phyloP scores from a whole-genome alignment of 306 rosid species.

The Prosopis cineraria region DNA sequence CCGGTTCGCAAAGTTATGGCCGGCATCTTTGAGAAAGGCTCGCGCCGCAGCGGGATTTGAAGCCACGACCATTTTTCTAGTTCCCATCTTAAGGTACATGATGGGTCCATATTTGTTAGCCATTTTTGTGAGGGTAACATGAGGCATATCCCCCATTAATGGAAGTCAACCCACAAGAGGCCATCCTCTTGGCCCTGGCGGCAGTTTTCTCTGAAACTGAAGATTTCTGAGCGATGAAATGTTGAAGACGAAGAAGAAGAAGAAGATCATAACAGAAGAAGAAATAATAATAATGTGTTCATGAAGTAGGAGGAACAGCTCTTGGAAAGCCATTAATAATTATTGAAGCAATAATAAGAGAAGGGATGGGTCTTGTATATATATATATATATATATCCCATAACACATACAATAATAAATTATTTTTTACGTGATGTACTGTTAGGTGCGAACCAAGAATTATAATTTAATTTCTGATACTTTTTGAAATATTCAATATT shows the following conservation, averaged over 20 bases:
- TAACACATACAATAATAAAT: no score
- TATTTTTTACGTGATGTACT: no score
- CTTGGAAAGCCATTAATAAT: conserved; percentile 8
- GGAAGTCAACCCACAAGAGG: conserved; percentile 33
- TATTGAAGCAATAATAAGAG: no score
- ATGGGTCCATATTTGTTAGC: conserved; percentile 38
- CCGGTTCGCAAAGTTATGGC: conserved; percentile 33
- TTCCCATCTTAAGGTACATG: conserved; percentile 36
- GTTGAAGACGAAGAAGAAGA: conserved; percentile 27
- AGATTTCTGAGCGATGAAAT: background rate
- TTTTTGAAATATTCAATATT: no score
- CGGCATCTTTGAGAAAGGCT: conserved; percentile 35
- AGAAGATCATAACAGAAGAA: conserved; percentile 26
- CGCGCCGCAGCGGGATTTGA: conserved; percentile 36
- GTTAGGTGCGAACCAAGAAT: no score
- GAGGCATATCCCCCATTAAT: conserved; percentile 37
- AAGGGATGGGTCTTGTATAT: no score
- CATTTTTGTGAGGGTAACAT: conserved; percentile 27
- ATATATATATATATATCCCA: no score
- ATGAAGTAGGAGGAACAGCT: background rate
- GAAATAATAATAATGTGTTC: background rate
- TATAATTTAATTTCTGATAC: no score
- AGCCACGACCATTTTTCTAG: conserved; percentile 33
- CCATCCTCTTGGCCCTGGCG: conserved; percentile 40
- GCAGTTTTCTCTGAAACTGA: background rate